Conservation (phyloP, 768 basidiomycete species). For the Psilocybe cyanescens region DNA sequence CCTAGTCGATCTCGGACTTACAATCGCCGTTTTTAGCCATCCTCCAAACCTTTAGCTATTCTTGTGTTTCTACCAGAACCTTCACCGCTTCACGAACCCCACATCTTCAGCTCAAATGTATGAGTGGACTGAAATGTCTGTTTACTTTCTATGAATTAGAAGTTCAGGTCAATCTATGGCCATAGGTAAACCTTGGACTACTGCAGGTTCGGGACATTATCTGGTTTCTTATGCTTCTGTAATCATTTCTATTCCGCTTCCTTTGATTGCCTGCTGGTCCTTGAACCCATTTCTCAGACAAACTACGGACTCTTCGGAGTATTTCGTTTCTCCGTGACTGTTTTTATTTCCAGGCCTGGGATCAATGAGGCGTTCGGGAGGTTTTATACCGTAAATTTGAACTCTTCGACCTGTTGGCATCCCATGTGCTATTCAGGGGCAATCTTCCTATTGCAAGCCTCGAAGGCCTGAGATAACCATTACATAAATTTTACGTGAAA, state of each 20-base stretch:
- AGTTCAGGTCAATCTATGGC: background rate
- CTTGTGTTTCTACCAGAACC: background rate
- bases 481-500: background rate
- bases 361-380: too few species aligned
- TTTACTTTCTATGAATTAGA: background rate
- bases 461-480: background rate
- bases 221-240: background rate
- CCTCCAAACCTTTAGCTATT: background rate
- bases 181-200: background rate
- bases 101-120: background rate
- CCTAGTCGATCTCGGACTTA: constrained; percentile 11
- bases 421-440: background rate
- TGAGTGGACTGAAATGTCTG: too few species aligned
- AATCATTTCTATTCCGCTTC: constrained; percentile 6
- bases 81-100: background rate
- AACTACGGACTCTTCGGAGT: background rate
- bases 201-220: background rate
- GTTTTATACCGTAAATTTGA: background rate
- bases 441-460: background rate
- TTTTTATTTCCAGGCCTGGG: too few species aligned
- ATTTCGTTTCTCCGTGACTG: background rate
- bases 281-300: background rate
- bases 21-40: background rate
- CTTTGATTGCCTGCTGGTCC: constrained; percentile 4
- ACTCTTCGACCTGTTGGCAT: background rate